phyloP scores from a whole-genome alignment of 78 protist genomes.

The Guillardia theta region DNA sequence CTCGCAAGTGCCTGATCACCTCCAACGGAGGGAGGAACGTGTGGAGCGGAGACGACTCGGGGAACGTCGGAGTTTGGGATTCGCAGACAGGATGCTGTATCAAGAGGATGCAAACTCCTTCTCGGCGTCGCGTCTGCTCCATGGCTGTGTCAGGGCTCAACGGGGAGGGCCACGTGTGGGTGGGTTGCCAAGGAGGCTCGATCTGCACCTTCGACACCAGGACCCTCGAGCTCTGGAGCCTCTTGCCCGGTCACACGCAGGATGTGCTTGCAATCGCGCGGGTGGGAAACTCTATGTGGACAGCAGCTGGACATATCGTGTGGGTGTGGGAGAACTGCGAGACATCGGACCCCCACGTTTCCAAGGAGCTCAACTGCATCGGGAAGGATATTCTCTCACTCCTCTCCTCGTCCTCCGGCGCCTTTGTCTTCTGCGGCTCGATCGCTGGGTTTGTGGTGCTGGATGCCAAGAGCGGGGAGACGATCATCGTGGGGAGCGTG shows the following conservation, averaged over 20 bases:
- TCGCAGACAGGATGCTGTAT: neutral
- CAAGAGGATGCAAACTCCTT: neutral
- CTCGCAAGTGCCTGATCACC: neutral
- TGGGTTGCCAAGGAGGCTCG: neutral
- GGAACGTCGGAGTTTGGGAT: neutral
- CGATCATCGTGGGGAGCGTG: neutral
- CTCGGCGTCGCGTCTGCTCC: slow-evolving; percentile 2
- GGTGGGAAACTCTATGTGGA: neutral
- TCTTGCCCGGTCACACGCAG: neutral
- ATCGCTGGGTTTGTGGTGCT: neutral
- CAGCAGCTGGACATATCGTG: neutral
- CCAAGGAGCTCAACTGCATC: slow-evolving; percentile 4
- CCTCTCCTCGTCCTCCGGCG: neutral
- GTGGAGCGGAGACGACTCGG: neutral
- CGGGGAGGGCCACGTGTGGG: neutral
- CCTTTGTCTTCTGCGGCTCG: neutral
- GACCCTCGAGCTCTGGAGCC: neutral
- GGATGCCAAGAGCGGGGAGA: neutral
- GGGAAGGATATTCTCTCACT: neutral
- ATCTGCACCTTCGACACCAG: neutral
- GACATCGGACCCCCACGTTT: neutral
- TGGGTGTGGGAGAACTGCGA: slow-evolving; percentile 6
- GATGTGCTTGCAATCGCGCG: neutral
- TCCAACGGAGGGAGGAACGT: neutral
- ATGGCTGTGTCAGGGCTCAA: neutral